These are phyloP conservation scores for Lentinus brumalis DNA, from an alignment of 768 basidiomycete genomes.

Conservation along the genomic window DNA sequence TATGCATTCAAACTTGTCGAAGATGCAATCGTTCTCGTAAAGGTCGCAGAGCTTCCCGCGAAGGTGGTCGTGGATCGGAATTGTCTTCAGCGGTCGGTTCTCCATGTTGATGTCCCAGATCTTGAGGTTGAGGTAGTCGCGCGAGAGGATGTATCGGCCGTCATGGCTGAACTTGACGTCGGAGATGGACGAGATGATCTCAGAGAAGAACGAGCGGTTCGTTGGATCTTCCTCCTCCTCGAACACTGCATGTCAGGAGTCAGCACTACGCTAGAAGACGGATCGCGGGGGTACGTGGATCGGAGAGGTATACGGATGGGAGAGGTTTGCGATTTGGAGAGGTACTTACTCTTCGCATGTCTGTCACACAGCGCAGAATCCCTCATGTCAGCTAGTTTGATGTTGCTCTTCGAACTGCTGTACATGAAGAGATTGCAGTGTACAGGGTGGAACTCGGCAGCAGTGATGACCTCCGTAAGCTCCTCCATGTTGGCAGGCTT, in stretches of 20 bases:
- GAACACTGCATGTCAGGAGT: conserved; percentile 62
- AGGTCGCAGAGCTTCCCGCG: conserved; percentile 97
- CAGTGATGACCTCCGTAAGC: conserved; percentile 99
- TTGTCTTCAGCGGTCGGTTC: conserved; percentile 92
- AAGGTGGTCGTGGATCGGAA: conserved; percentile 97
- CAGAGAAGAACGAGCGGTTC: conserved; percentile 97
- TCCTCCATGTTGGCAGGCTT: conserved; percentile 99
- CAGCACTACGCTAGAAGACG: conserved; percentile 4
- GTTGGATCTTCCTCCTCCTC: conserved; percentile 99
- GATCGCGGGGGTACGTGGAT: not conserved
- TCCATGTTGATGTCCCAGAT: conserved; percentile 99
- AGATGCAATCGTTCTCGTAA: conserved; percentile 99
- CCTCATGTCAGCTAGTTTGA: conserved; percentile 99
- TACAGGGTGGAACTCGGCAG: conserved; percentile 96
- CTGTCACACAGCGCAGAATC: conserved; percentile 95
- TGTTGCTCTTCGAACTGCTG: conserved; percentile 98
- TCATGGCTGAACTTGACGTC: conserved; percentile 99
- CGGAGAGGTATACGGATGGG: too few species aligned
- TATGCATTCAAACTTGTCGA: conserved; percentile 99
- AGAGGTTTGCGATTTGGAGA: not conserved
- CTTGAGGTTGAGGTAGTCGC: conserved; percentile 97
- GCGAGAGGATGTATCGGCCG: conserved; percentile 93
- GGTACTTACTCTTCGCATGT: conserved; percentile 87
- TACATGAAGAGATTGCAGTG: conserved; percentile 99
- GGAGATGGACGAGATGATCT: conserved; percentile 99